A percentile compares a stretch with the other conserved stretches of the same genome.
Conservation (phyloP, 1,284 basidiomycete genomes). For the Agroathelia rolfsii region DNA sequence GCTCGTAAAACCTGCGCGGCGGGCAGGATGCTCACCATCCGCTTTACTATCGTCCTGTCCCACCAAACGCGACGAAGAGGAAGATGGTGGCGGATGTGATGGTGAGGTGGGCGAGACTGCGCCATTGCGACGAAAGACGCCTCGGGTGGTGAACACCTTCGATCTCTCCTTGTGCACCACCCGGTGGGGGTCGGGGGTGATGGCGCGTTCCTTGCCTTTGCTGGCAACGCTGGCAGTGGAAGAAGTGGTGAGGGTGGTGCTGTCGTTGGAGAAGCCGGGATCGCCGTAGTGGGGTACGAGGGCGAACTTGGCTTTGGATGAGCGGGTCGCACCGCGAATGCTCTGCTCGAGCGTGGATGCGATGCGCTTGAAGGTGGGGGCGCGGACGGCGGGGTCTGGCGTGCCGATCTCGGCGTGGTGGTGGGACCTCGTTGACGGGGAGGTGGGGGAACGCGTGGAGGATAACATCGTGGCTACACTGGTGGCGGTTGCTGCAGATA, state of each 20-base stretch:
- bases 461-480: no score
- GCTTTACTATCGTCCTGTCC: conserved; percentile 21
- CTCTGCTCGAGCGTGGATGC: conserved; percentile 58
- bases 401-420: conserved; percentile 20
- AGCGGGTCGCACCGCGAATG: conserved; percentile 49
- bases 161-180: conserved; percentile 25
- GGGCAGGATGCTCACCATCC: conserved; percentile 27
- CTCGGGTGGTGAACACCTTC: conserved; percentile 35
- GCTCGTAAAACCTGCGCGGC: conserved; percentile 42
- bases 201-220: conserved; percentile 32
- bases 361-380: conserved; percentile 46
- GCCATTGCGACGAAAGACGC: conserved; percentile 40
- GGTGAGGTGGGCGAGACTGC: conserved; percentile 35
- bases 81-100: conserved; percentile 22
- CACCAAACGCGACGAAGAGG: conserved; percentile 18
- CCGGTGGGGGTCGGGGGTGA: conserved; percentile 22
- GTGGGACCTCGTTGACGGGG: conserved; percentile 25
- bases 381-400: conserved; percentile 14
- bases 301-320: conserved; percentile 34
- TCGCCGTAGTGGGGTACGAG: conserved; percentile 23
- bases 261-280: conserved; percentile 11
- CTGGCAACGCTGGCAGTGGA: conserved; percentile 29
- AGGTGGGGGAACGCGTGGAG: conserved; percentile 39
- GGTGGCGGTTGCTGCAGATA: no score
- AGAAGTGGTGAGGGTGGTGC: conserved; percentile 28